Conservation (phyloP, 2,329 filamentous ascomycete genomes). For the Colletotrichum sp. region DNA sequence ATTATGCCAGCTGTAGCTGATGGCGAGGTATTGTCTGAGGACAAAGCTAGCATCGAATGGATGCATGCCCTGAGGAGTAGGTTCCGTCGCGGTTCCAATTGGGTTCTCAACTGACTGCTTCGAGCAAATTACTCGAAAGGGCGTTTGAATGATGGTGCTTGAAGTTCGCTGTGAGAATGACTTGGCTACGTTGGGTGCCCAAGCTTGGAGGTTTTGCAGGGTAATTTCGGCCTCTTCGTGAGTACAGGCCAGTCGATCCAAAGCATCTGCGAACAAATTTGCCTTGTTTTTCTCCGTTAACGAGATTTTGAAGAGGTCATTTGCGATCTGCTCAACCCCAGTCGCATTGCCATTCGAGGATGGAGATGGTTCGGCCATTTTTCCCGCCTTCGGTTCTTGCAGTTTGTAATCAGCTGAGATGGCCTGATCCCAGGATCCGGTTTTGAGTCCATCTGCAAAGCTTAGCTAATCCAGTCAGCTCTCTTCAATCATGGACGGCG, state of each 20-base stretch:
- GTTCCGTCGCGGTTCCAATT: background rate
- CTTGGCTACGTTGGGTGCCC: background rate
- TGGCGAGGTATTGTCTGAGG: background rate
- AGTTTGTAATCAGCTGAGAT: background rate
- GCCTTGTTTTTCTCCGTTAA: background rate
- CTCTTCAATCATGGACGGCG: background rate
- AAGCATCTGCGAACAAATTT: background rate
- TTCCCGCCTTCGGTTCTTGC: background rate
- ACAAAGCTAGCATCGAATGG: background rate
- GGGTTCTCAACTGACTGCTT: background rate
- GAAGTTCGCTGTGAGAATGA: background rate
- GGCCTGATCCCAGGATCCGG: background rate
- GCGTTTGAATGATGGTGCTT: background rate
- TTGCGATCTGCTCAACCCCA: background rate
- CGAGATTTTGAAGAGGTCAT: background rate
- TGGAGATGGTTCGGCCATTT: background rate
- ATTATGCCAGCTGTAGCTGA: constrained; percentile 9
- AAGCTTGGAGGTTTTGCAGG: background rate
- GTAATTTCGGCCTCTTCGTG: background rate
- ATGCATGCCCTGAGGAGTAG: background rate
- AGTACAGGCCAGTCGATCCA: background rate
- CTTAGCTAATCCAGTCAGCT: background rate
- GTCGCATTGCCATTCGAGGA: background rate
- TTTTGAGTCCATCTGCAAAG: background rate
- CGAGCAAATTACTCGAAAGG: background rate